Percentiles rank a stretch among this genome's conserved stretches.
These are phyloP conservation scores for Eudorina sp. DNA, from an alignment of 139 green algal species.

Conservation along the genomic window DNA sequence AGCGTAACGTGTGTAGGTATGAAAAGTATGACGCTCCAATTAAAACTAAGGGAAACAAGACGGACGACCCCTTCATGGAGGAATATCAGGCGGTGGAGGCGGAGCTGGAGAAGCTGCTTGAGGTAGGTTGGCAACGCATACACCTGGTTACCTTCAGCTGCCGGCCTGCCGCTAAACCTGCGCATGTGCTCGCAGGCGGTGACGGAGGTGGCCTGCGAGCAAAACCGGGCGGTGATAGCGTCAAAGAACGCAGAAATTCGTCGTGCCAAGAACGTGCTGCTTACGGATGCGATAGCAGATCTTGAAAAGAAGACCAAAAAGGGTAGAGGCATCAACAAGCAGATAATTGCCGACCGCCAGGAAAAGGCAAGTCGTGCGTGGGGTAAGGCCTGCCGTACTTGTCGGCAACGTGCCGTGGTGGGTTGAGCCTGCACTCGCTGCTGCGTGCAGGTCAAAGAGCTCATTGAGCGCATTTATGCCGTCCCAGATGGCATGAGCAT, in stretches of 20 bases:
- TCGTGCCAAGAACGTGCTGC: constrained; percentile 69
- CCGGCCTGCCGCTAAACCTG: not conserved
- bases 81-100: constrained; percentile 73
- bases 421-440: not conserved
- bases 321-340: constrained; percentile 74
- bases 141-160: too few relatives aligned
- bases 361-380: constrained; percentile 34
- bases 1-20: constrained; percentile 76
- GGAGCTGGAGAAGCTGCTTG: constrained; percentile 74
- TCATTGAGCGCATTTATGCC: constrained; percentile 71
- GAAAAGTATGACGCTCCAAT: constrained; percentile 76
- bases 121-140: too few relatives aligned
- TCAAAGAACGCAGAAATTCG: constrained; percentile 87
- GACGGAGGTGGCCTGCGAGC: constrained; percentile 74
- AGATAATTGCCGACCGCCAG: constrained; percentile 69
- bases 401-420: too few relatives aligned
- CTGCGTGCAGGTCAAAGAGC: constrained; percentile 68
- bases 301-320: constrained; percentile 74
- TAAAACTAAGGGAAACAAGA: constrained; percentile 60
- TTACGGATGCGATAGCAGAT: constrained; percentile 58
- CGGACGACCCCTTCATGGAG: constrained; percentile 79
- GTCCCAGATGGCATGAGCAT: constrained; percentile 74
- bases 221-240: constrained; percentile 82
- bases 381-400: too few relatives aligned
- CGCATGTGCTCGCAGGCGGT: constrained; percentile 71